Base-by-base conservation (phyloP, 495 filamentous ascomycete genomes). In the Aspergillus ellipticus region DNA sequence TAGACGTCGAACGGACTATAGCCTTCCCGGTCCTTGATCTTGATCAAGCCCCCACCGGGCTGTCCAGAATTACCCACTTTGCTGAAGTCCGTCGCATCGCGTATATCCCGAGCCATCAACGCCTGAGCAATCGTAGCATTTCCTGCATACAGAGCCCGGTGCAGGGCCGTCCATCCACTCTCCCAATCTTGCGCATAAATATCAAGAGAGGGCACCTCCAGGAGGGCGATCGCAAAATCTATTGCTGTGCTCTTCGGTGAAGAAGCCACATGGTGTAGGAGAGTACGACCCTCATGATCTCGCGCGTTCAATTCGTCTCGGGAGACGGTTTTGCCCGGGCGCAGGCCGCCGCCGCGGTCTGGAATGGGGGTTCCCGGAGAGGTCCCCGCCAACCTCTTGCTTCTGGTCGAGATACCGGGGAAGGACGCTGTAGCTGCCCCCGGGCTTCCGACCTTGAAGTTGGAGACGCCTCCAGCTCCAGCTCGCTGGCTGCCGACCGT, bases 1-100 rank as follows among this genome's bases (percentile, higher is more conserved):
- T 94, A 96, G 15, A 97, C 76, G 66, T 97, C 93, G 56, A 96
- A 95, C 0, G 94, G 92, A 54, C 91, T 96, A 61, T 93, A 89
- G 16, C 95, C 95, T 67, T 96, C 92, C 45, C 87, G 85, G 61
- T 98, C 94, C 67, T 98, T 98, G 49, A 94, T 87, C 72, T 96
- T 96, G 60, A 97, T 93, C 22, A 96, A 72, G 28, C 84, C 83
- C 20, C 81, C 82, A 41, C 68, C 73, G 3, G 70, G 74, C 43
- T 82, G 76, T 33, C 74, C 74, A 26, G 76, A 69, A 37, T 74
- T 78, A 29, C 74, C 74, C 24, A 63, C 59, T 59, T 71, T 72
- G 42, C 71, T 76, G 53, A 79, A 73, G 53, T 78, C 74, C 1
- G 80, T 80, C 42, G 84, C 75, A 60, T 92, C 87, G 39, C 77